Evolutionary conservation across 2,329 filamentous ascomycete genomes (phyloP), one percentile per base, ranked within the genome.

Genomic region (Fusarium piperis): DNA sequence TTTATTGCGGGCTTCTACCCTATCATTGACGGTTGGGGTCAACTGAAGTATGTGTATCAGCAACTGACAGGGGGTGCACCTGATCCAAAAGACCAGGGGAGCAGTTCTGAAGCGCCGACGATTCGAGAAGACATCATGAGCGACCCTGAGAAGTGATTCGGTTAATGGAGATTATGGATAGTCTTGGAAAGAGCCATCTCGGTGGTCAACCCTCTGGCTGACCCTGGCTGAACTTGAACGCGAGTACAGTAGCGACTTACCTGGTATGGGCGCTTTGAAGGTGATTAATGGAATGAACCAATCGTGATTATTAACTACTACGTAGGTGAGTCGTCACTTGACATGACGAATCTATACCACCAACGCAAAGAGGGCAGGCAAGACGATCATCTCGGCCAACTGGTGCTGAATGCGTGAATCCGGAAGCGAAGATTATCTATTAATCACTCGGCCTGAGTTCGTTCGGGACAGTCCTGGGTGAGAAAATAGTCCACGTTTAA

Each of bases 1-100:
- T 75, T 88, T 0, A 76, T 87, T 15, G 83, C 83, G 0, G 84
- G 83, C 0, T 83, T 88, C 52, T 88, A 84, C 63, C 86, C 86
- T 0, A 79, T 88, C 2, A 74, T 86, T 7, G 85, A 88, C 64
- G 86, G 85, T 0, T 81, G 74, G 71, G 56, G 62, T 4, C 76
- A 78, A n/a, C 18, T 78, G 36, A 72, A 59, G 20, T 55, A 55
- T n/a, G 32, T 55, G 0, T 55, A 55, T 4, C 52, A 18, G 8
- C 52, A 55, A 0, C 15, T 55, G 20, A 55, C 9, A 8, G 32
- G 32, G 10, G 10, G 52, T 11, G 2, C 33, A 10, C 18, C 6
- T 2, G 52, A 26, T 23, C 3, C 15, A 6, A 55, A 55, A 20
- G 52, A 26, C 20, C 32, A 38, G 20, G 52, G 52, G 1, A 55